A percentile compares a stretch with the other conserved stretches of the same genome.
These are phyloP conservation scores for Botryotinia calthae DNA, from an alignment of 2,329 filamentous ascomycete genomes.

Conservation along the genomic window DNA sequence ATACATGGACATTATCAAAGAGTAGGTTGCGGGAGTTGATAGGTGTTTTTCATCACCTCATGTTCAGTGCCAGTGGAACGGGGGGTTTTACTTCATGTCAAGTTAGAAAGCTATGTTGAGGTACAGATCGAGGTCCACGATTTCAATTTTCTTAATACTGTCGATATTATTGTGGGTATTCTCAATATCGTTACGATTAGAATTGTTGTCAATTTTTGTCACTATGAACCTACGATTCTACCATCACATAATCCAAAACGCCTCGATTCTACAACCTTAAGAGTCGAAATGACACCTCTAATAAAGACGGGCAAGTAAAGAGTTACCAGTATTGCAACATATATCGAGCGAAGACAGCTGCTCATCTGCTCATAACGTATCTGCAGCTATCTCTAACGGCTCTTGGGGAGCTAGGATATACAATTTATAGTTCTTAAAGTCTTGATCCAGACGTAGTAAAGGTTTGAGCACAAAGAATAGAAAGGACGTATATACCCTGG, in stretches of 20 bases:
- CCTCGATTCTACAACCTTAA: not conserved
- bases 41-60: not conserved
- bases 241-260: not conserved
- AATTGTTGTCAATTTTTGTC: not conserved
- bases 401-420: too few species aligned
- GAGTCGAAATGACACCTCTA: not conserved
- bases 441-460: too few species aligned
- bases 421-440: too few species aligned
- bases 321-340: not conserved
- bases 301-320: not conserved
- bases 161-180: not conserved
- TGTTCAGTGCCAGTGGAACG: fast-evolving
- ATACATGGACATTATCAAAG: too few species aligned
- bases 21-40: not conserved
- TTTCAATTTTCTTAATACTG: not conserved
- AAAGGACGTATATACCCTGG: too few species aligned
- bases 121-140: fast-evolving
- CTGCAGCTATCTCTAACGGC: fast-evolving
- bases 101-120: not conserved
- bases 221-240: fast-evolving
- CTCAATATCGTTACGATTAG: not conserved
- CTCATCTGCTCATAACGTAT: not conserved
- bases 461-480: too few species aligned
- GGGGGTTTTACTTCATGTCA: not conserved
- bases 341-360: not conserved